A percentile compares a stretch with the other conserved stretches of the same genome.
Conservation (phyloP, 1,139 yeast species). For the Pichia sp. region DNA sequence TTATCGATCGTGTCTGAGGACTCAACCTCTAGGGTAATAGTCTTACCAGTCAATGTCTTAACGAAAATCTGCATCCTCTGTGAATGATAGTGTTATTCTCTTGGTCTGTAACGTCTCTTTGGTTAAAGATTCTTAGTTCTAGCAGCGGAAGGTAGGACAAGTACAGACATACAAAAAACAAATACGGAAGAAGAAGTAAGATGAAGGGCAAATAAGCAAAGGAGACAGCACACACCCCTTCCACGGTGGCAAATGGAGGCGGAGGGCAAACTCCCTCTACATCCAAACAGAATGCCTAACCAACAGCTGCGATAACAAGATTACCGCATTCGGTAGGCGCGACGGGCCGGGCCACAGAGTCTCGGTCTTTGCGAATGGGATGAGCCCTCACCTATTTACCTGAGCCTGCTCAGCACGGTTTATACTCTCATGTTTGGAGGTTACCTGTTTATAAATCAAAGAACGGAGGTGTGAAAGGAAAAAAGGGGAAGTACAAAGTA, state of each 20-base stretch:
- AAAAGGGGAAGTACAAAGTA: neutral
- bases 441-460: too few species aligned
- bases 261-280: neutral
- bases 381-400: neutral
- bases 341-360: neutral
- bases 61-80: constrained; percentile 2
- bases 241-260: neutral
- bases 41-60: constrained; percentile 1
- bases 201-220: neutral
- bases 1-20: neutral
- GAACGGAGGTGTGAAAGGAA: neutral
- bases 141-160: too few species aligned
- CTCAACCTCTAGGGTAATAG: neutral
- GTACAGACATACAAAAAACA: too few species aligned
- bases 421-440: too few species aligned
- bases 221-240: neutral
- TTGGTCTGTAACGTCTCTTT: neutral
- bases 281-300: neutral
- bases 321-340: neutral
- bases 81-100: neutral
- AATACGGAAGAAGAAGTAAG: neutral
- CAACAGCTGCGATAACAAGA: neutral
- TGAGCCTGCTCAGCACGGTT: too few species aligned
- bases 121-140: too few species aligned
- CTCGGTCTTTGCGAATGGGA: neutral